Conservation (phyloP, 1,284 basidiomycete species). For the Mycosarcoma maydis region DNA sequence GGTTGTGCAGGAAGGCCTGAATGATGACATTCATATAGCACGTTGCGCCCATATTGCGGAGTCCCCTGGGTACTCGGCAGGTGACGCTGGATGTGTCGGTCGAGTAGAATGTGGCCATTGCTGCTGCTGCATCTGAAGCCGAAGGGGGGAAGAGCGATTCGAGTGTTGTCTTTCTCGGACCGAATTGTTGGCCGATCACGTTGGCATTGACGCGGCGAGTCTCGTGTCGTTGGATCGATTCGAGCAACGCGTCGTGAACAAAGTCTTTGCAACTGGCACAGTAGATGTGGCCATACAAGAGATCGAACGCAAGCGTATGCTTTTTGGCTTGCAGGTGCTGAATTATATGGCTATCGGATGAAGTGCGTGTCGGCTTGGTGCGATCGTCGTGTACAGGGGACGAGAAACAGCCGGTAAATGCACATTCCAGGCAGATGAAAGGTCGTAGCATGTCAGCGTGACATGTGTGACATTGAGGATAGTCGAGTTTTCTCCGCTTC, state of each 20-base stretch:
- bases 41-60: slow-evolving; percentile 91
- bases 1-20: slow-evolving; percentile 92
- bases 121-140: background rate
- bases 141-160: slow-evolving; percentile 19
- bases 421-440: slow-evolving; percentile 63
- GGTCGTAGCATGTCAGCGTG: slow-evolving; percentile 55
- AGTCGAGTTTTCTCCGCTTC: slow-evolving; percentile 45
- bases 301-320: slow-evolving; percentile 53
- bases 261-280: slow-evolving; percentile 61
- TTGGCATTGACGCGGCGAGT: slow-evolving; percentile 20
- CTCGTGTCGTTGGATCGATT: slow-evolving; percentile 41
- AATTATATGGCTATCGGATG: slow-evolving; percentile 40
- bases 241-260: slow-evolving; percentile 58
- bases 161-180: slow-evolving; percentile 14
- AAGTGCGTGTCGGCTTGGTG: slow-evolving; percentile 12
- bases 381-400: slow-evolving; percentile 25
- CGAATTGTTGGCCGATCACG: slow-evolving; percentile 29
- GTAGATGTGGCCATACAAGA: slow-evolving; percentile 60
- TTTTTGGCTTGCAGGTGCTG: slow-evolving; percentile 24
- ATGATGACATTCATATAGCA: slow-evolving; percentile 94
- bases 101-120: slow-evolving; percentile 23
- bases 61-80: slow-evolving; percentile 78
- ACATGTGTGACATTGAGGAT: slow-evolving; percentile 59
- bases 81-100: slow-evolving; percentile 23
- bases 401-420: slow-evolving; percentile 57